Percentiles rank a stretch among this genome's conserved stretches.
Conservation (phyloP, 257 asterid genomes). For the Jaltomata sinuosa region DNA sequence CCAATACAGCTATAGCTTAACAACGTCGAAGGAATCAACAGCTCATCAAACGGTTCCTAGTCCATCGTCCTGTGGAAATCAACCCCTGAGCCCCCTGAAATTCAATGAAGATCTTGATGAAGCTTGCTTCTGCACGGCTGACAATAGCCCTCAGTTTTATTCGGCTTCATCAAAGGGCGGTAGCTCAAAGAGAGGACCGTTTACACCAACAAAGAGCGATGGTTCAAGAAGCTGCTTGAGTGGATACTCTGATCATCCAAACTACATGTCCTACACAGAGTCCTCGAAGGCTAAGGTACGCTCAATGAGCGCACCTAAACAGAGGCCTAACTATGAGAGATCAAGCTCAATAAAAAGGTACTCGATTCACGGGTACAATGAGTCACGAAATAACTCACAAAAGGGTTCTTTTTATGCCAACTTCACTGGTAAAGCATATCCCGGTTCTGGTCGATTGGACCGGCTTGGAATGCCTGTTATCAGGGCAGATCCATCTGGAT, state of each 20-base stretch:
- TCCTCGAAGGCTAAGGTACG: constrained; percentile 82
- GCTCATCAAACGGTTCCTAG: constrained; percentile 36
- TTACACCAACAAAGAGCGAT: constrained; percentile 74
- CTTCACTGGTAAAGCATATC: constrained; percentile 55
- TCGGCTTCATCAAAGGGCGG: constrained; percentile 43
- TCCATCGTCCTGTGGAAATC: constrained; percentile 48
- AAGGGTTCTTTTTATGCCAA: constrained; percentile 30
- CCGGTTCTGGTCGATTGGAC: constrained; percentile 74
- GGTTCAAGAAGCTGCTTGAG: constrained; percentile 54
- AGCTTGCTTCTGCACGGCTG: constrained; percentile 41
- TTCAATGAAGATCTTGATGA: constrained; percentile 25
- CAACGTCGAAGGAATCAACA: constrained; percentile 53
- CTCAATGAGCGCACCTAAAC: constrained; percentile 84
- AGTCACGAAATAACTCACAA: constrained; percentile 27
- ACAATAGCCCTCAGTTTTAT: constrained; percentile 43
- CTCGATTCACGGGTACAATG: constrained; percentile 42
- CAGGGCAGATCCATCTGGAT: constrained; percentile 33
- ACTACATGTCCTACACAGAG: constrained; percentile 73
- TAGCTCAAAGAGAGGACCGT: constrained; percentile 30
- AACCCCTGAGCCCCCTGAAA: constrained; percentile 35
- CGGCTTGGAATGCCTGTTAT: constrained; percentile 61
- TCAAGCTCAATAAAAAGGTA: constrained; percentile 58
- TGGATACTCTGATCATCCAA: constrained; percentile 61
- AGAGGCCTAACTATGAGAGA: constrained; percentile 57
- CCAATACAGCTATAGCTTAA: constrained; percentile 39